Evolutionary conservation across 306 rosid species (phyloP).

Genomic region (Sindora glabra): DNA sequence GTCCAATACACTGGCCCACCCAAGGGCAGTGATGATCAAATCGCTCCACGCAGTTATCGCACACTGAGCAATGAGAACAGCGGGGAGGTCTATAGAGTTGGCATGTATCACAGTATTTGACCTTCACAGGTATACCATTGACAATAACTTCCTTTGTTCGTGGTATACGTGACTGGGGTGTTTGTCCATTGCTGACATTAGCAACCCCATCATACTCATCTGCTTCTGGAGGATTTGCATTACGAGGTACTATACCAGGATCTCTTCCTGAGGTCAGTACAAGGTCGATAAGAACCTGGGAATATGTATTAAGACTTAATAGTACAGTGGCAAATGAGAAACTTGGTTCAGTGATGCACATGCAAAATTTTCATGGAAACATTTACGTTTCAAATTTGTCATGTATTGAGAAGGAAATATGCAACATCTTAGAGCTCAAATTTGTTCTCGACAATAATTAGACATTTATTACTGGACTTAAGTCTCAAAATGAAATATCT

Average conservation of each 20-base stretch:
- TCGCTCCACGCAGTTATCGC: conserved; percentile 73
- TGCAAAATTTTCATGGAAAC: too few relatives aligned
- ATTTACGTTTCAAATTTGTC: too few relatives aligned
- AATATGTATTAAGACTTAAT: conserved; percentile 11
- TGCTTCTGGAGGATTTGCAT: conserved; percentile 46
- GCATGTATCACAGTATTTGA: conserved; percentile 75
- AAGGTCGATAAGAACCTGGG: conserved; percentile 59
- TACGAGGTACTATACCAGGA: conserved; percentile 78
- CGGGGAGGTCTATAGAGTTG: conserved; percentile 73
- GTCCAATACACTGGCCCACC: conserved; percentile 85
- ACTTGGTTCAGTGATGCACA: conserved; percentile 1
- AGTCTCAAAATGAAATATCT: too few relatives aligned
- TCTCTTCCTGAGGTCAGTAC: conserved; percentile 73
- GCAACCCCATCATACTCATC: conserved; percentile 30
- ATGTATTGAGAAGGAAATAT: too few relatives aligned
- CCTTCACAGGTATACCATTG: conserved; percentile 42
- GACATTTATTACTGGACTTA: too few relatives aligned
- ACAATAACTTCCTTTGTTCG: conserved; percentile 49
- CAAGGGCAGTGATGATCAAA: conserved; percentile 95
- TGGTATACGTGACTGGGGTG: conserved; percentile 26
- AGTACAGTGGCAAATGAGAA: conserved; percentile 9
- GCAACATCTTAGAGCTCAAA: too few relatives aligned
- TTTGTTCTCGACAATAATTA: too few relatives aligned
- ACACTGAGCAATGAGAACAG: conserved; percentile 71
- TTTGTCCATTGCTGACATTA: conserved; percentile 27